Evolutionary conservation across 768 basidiomycete genomes (phyloP).

Genomic region (Boletellus sp.): DNA sequence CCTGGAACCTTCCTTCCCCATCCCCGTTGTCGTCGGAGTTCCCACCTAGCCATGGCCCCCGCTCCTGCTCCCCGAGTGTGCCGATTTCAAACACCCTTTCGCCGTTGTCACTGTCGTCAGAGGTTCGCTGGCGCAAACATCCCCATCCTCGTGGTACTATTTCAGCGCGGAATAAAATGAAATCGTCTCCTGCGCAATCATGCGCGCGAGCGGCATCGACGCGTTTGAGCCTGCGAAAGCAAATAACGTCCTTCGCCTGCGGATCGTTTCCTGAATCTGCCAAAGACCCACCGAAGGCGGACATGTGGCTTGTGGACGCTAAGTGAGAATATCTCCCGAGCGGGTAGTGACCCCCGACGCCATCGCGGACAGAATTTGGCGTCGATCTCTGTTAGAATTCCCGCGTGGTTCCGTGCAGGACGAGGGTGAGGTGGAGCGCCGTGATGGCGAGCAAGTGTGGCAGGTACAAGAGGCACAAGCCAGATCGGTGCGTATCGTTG

Average conservation of each 20-base stretch:
- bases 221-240: slow-evolving; percentile 85
- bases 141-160: slow-evolving; percentile 64
- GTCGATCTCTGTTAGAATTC: slow-evolving; percentile 39
- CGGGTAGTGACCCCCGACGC: no score
- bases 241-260: slow-evolving; percentile 68
- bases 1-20: no score
- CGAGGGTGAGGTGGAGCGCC: slow-evolving; percentile 84
- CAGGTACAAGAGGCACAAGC: slow-evolving; percentile 90
- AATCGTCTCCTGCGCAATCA: slow-evolving; percentile 88
- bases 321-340: slow-evolving; percentile 57
- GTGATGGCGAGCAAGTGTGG: slow-evolving; percentile 94
- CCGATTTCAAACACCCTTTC: slow-evolving; percentile 24
- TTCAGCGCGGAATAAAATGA: slow-evolving; percentile 89
- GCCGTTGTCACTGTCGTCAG: no score
- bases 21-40: slow-evolving; percentile 30
- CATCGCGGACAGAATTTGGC: slow-evolving; percentile 16
- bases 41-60: slow-evolving; percentile 25
- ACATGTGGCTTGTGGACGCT: no score
- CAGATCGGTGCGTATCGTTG: slow-evolving; percentile 94
- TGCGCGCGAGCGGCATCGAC: slow-evolving; percentile 73
- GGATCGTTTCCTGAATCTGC: slow-evolving; percentile 36
- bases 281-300: slow-evolving; percentile 29
- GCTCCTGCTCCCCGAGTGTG: slow-evolving; percentile 20
- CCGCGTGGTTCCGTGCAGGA: slow-evolving; percentile 61
- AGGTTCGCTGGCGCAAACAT: no score